Conservation (phyloP, 2,329 filamentous ascomycete genomes). For the Coleophoma crateriformis region DNA sequence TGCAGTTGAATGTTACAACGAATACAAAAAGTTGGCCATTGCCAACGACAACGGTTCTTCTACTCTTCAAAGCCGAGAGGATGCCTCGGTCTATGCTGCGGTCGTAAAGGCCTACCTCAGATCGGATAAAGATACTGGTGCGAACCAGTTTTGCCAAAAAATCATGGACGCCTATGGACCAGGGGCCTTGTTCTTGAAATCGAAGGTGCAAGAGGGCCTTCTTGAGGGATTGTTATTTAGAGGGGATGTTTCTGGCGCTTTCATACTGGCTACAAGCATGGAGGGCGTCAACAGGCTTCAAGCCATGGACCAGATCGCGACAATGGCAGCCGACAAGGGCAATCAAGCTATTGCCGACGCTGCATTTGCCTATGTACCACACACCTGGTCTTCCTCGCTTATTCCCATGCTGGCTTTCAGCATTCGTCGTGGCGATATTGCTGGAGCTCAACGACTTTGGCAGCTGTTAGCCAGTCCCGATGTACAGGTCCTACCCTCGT, state of each 20-base stretch:
- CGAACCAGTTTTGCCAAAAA: conserved; percentile 78
- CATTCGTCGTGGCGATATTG: conserved; percentile 74
- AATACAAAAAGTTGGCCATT: conserved; percentile 87
- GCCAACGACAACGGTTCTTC: conserved; percentile 71
- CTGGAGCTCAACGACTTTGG: conserved; percentile 77
- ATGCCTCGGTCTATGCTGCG: conserved; percentile 84
- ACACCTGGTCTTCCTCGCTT: conserved; percentile 52
- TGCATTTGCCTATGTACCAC: conserved; percentile 56
- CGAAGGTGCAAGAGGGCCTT: conserved; percentile 69
- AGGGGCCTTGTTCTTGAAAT: conserved; percentile 58
- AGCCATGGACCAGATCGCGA: conserved; percentile 69
- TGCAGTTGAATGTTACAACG: conserved; percentile 91
- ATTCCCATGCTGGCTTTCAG: conserved; percentile 84
- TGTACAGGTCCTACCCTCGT: conserved; percentile 52
- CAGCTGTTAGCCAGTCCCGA: conserved; percentile 60
- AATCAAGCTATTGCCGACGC: conserved; percentile 62
- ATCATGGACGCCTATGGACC: conserved; percentile 60
- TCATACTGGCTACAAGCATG: conserved; percentile 65
- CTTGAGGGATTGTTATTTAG: conserved; percentile 71
- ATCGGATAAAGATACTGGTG: conserved; percentile 74
- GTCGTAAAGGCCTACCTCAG: conserved; percentile 84
- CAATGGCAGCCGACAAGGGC: conserved; percentile 73
- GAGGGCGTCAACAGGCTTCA: conserved; percentile 51
- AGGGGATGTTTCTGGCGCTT: conserved; percentile 66
- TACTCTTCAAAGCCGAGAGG: conserved; percentile 64